Evolutionary conservation across 306 rosid genomes (phyloP), one percentile per base, ranked within the genome.

Genomic region (Fragaria vesca): DNA sequence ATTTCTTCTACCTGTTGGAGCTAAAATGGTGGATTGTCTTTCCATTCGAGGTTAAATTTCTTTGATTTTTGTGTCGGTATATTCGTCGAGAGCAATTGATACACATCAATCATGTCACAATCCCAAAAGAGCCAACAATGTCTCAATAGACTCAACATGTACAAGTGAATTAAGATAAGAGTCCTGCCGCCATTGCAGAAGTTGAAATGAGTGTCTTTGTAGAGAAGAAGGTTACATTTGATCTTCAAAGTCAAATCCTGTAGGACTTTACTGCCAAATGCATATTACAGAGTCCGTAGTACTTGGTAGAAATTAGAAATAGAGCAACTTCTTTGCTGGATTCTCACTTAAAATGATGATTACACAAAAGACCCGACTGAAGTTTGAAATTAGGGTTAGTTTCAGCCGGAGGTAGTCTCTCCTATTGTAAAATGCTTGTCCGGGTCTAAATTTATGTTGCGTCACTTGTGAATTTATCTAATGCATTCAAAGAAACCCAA

Each of bases 201-300:
- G 36, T 6, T 20, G 20, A 46, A 28, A n/a, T 2, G 3, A 54
- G 32, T 60, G 17, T 43, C 18, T 32, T 1, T 21, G 26, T 18
- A 34, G 57, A 34, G 57, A 32, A 26, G 70, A 60, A 16, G 51
- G 15, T 57, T 17, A 74, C 71, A 48, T 38, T 38, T 55, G 30
- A 79, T 79, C 20, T 36, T 34, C 5, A 12, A 21, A 61, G 66
- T 71, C 52, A 62, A 46, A 36, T 79, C 28, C 63, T 62, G 32
- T 47, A 18, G 77, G 52, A 71, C 71, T 71, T 62, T 61, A 51
- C 57, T 51, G 57, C 8, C 57, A 16, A 51, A 51, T 4, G n/a
- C 8, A 17, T 50, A 50, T 20, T 16, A 16, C 45, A 42, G 10
- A 42, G 45, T 42, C 9, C n/a, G 20, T 57, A 43, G 42, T 67